Base-by-base conservation (phyloP, 176 grass and related monocot species). In the Oryza rufipogon region DNA sequence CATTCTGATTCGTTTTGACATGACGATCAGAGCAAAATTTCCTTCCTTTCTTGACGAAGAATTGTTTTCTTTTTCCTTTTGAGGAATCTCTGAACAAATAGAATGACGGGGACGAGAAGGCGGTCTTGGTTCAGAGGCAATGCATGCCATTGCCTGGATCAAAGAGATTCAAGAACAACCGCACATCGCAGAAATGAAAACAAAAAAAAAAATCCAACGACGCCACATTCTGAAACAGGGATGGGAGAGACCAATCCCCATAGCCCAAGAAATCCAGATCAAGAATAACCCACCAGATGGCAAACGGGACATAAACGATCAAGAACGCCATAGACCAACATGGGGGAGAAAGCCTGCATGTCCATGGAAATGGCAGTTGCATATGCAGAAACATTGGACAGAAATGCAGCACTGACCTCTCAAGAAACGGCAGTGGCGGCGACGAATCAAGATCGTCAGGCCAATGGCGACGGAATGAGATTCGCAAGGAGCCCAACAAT, bases 111-210 rank as follows among this genome's bases (percentile, higher is more conserved):
- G 26, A 44, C 1, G 32, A 66, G 9, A 25, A 58, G 16, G 5
- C 32, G 14, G 22, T 66, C 11, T 34, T 34, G n/a, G 11, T 71
- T 87, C 13, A 11, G 30, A 38, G 11, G 32, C 58, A 68, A 17
- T 26, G 15, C 12, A 77, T 12, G 22, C 28, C 9, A 10, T 26
- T 38, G 8, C 22, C 33, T 15, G 17, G 33, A 60, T 34, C 66
- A 56, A 58, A 74, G 66, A 70, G 66, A 70, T 70, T 54, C 6
- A 61, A 39, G 14, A 84, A 61, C 23, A 84, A 84, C 11, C 3
- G 9, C 9, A 1, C 69, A 68, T 79, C 60, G 41, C 46, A 23
- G 14, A 26, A 1, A 19, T 46, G 39, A 8, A 47, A 19, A 12
- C 6, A 32, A 32, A 32, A 32, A 32, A 61, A 4, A 77, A 41